Conservation (phyloP, 2,329 filamentous ascomycete species). For the Sarocladium kiliense region DNA sequence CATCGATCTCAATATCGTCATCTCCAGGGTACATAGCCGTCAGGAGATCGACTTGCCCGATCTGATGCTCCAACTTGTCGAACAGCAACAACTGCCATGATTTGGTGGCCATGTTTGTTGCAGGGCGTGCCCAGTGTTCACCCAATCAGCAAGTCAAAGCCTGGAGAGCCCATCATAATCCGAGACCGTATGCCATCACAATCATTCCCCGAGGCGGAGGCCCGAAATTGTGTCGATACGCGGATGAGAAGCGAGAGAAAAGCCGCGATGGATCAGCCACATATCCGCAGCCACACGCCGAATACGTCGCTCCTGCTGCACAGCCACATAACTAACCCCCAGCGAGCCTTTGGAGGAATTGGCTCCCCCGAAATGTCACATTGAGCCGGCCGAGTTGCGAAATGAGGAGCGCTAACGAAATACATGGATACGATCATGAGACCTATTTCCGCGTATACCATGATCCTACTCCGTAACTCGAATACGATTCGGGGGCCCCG, state of each 20-base stretch:
- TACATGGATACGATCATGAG: neutral
- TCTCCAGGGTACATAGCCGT: slow-evolving; percentile 43
- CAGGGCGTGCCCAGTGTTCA: too few species aligned
- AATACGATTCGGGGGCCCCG: too few species aligned
- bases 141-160: too few species aligned
- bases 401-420: neutral
- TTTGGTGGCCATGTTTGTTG: slow-evolving; percentile 2
- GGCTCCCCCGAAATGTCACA: neutral
- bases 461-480: too few species aligned
- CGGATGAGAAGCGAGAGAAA: neutral
- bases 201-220: too few species aligned
- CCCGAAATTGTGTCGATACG: neutral
- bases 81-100: slow-evolving; percentile 23
- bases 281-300: neutral
- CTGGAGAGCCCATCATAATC: too few species aligned
- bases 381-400: neutral
- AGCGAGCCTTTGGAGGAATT: neutral
- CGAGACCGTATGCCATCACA: neutral
- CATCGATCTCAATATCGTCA: slow-evolving; percentile 25
- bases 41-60: slow-evolving; percentile 46
- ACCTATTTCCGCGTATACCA: neutral
- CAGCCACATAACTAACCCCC: neutral
- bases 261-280: neutral
- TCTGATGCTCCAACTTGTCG: slow-evolving; percentile 42
- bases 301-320: neutral